Evolutionary conservation across 768 basidiomycete species (phyloP), one percentile per base, ranked within the genome.

Genomic region (Pisolithus sp.): DNA sequence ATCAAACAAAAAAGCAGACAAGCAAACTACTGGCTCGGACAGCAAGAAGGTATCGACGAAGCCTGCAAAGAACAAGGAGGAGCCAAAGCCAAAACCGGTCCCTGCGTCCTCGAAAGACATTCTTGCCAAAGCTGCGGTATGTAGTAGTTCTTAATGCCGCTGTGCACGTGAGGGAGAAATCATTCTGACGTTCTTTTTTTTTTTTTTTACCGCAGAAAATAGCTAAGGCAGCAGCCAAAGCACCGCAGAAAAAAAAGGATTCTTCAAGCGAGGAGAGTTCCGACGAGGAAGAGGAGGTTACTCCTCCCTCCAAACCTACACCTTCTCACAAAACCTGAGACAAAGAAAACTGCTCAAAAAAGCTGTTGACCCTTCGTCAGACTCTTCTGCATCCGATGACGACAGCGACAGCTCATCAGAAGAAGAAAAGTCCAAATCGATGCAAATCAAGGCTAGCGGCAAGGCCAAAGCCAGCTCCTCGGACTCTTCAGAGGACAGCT

Each of bases 351-450:
- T 9, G 3, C 17, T 18, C 20, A 18, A 47, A 31, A 47, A 45
- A 24, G 26, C n/a, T 45, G 12, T 18, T 6, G 40, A 8, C 12
- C 28, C 42, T 21, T 26, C 26, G 18, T 47, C 46, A 20, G 28
- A 30, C 31, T 31, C 46, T 17, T 31, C 30, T 8, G 20, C 46
- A 6, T 31, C 52, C 10, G 59, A 65, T 17, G 62, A 62, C 18
- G 61, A 60, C 20, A 49, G 51, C 6, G 57, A 65, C 21, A 57
- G 59, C 38, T 69, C 69, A 7, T 34, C 34, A 34, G 12, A 71
- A 34, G 68, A 67, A 7, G 67, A 68, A 53, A 61, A 59, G 50
- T 51, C 63, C 5, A 53, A 55, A 40, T 47, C 46, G n/a, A 18
- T 21, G 20, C 46, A 36, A 21, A 31, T 47, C 46, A 59, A 66